phyloP scores from a whole-genome alignment of 2,329 filamentous ascomycete species.

The Colletotrichum chrysophilum region DNA sequence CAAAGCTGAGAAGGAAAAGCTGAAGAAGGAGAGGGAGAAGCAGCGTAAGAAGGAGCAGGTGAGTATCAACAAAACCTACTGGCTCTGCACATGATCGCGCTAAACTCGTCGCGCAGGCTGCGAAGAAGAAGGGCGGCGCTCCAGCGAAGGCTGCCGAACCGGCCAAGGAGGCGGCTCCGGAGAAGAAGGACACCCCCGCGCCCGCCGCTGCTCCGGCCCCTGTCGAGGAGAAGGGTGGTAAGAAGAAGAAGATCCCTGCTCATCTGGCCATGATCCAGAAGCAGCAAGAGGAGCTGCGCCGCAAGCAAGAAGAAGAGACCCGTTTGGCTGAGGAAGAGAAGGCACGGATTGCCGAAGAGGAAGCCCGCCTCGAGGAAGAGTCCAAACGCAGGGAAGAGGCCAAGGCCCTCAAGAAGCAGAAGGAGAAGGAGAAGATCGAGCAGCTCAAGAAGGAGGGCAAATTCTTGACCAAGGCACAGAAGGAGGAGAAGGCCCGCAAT shows the following conservation, averaged over 20 bases:
- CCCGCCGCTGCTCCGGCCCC: slow-evolving; percentile 40
- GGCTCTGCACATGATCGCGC: neutral
- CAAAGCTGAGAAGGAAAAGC: slow-evolving; percentile 98
- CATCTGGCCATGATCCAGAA: slow-evolving; percentile 77
- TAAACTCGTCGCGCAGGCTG: slow-evolving; percentile 62
- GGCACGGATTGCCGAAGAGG: slow-evolving; percentile 68
- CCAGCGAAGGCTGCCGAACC: slow-evolving; percentile 55
- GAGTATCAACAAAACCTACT: neutral
- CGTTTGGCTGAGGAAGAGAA: slow-evolving; percentile 66
- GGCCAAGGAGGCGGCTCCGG: slow-evolving; percentile 48
- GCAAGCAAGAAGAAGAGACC: slow-evolving; percentile 68
- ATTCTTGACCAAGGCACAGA: slow-evolving; percentile 85
- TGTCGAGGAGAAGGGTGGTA: slow-evolving; percentile 57
- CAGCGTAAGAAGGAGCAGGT: slow-evolving; percentile 98
- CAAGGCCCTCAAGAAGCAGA: slow-evolving; percentile 80
- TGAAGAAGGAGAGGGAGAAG: slow-evolving; percentile 98
- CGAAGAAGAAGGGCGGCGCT: slow-evolving; percentile 74
- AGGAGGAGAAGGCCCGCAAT: slow-evolving; percentile 79
- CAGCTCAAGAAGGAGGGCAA: slow-evolving; percentile 89
- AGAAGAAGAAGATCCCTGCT: slow-evolving; percentile 90
- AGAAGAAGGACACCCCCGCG: slow-evolving; percentile 49
- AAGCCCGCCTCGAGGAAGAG: slow-evolving; percentile 70
- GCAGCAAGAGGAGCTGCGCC: slow-evolving; percentile 80
- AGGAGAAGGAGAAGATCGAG: slow-evolving; percentile 84
- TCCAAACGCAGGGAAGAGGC: slow-evolving; percentile 73